Percentiles rank a stretch among this genome's conserved stretches.
Conservation (phyloP, 2,329 filamentous ascomycete species). For the Thermothelomyces thermophilus region DNA sequence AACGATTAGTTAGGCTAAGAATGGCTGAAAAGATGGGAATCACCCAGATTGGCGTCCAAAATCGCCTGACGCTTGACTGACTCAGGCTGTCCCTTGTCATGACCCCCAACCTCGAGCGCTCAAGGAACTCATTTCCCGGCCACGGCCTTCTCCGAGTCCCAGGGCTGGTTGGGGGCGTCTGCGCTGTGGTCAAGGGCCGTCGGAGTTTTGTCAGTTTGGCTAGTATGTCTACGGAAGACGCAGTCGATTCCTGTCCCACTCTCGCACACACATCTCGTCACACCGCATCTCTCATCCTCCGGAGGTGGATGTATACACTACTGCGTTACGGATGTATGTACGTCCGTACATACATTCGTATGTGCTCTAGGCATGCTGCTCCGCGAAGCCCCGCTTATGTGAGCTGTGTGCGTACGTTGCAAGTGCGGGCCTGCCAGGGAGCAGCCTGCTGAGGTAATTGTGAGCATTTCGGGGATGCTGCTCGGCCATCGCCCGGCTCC, state of each 20-base stretch:
- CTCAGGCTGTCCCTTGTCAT: slow-evolving; percentile 1
- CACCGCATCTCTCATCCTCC: slow-evolving; percentile 18
- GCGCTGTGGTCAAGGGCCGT: background rate
- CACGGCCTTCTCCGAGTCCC: slow-evolving; percentile 4
- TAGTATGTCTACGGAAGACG: no score
- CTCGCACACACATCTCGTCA: slow-evolving; percentile 6
- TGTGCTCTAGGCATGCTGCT: background rate
- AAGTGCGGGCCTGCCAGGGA: slow-evolving; percentile 8
- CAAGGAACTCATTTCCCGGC: background rate
- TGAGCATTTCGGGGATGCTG: background rate
- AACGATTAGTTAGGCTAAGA: no score
- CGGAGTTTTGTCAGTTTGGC: background rate
- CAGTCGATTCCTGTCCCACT: background rate
- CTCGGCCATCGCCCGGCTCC: no score
- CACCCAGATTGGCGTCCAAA: no score
- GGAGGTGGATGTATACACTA: no score
- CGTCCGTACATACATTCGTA: no score
- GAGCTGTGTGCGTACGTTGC: background rate
- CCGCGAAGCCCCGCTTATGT: slow-evolving; percentile 9
- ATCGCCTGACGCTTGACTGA: no score
- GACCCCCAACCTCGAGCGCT: background rate
- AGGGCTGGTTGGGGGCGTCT: background rate
- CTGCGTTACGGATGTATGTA: no score
- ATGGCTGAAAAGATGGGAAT: no score
- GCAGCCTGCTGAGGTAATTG: slow-evolving; percentile 16